phyloP scores from a whole-genome alignment of 2,329 filamentous ascomycete species.

The Verticillium isaacii region DNA sequence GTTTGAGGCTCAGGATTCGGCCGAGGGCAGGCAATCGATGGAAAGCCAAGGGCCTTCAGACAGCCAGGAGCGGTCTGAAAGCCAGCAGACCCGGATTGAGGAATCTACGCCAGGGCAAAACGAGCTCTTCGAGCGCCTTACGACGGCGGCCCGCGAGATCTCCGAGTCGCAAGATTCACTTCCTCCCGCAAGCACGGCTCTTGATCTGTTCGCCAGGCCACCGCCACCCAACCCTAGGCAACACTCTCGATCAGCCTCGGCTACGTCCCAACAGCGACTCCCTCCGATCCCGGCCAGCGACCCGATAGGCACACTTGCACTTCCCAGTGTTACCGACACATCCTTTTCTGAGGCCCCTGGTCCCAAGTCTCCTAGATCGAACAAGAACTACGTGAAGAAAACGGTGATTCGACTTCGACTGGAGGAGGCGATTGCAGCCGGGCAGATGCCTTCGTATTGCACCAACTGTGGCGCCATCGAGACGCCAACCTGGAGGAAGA shows the following conservation, averaged over 20 bases:
- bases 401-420: conserved; percentile 54
- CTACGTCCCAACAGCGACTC: conserved; percentile 16
- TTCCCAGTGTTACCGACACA: conserved; percentile 20
- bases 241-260: conserved; percentile 12
- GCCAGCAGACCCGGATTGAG: neutral
- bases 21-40: neutral
- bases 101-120: neutral
- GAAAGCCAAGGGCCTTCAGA: neutral
- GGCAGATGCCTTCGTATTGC: conserved; percentile 84
- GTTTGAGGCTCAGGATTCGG: neutral
- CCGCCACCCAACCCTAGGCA: neutral
- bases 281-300: conserved; percentile 26
- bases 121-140: neutral
- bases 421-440: conserved; percentile 64
- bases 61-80: neutral
- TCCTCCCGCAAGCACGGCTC: neutral
- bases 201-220: neutral
- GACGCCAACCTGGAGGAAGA: conserved; percentile 93
- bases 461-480: conserved; percentile 92
- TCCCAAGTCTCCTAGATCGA: conserved; percentile 44
- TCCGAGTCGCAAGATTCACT: neutral
- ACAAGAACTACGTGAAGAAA: conserved; percentile 64
- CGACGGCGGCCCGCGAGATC: neutral
- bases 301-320: conserved; percentile 24
- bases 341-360: conserved; percentile 27